These are phyloP conservation scores for Backusella circina DNA, from an alignment of 192 early-diverging fungal genomes.

Conservation along the genomic window DNA sequence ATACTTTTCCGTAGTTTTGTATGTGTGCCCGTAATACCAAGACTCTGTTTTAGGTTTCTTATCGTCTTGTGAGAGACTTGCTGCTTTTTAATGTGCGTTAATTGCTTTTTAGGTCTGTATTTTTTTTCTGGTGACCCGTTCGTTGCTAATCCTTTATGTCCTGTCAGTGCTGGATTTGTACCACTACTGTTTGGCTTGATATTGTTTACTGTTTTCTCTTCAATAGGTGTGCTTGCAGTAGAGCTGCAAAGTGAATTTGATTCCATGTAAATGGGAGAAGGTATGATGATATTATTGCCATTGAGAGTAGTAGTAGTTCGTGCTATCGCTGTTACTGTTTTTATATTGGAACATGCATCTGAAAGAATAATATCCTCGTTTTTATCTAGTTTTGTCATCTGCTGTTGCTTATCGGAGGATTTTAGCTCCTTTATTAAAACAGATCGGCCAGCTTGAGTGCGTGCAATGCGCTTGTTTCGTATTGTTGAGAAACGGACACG, in stretches of 20 bases:
- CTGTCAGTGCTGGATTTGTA: neutral
- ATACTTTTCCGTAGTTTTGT: slow-evolving; percentile 18
- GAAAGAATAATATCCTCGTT: neutral
- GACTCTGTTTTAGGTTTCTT: neutral
- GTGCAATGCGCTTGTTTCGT: slow-evolving; percentile 4
- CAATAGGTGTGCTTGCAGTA: neutral
- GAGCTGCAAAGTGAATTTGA: neutral
- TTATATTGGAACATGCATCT: neutral
- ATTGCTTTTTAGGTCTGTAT: neutral
- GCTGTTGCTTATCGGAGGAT: neutral
- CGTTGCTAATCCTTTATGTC: too few relatives aligned
- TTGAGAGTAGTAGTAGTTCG: neutral
- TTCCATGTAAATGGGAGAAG: neutral
- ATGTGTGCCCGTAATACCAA: slow-evolving; percentile 26
- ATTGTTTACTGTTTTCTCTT: neutral
- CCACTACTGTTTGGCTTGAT: neutral
- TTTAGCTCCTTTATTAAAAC: neutral
- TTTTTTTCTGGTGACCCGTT: neutral
- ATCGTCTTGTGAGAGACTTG: neutral
- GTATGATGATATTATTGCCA: neutral
- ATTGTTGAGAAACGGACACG: neutral
- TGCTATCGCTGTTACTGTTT: neutral
- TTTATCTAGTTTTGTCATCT: neutral
- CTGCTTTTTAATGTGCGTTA: neutral
- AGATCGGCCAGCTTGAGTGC: neutral